Evolutionary conservation across 176 grass and related monocot genomes (phyloP).

Genomic region (Oryza officinalis): DNA sequence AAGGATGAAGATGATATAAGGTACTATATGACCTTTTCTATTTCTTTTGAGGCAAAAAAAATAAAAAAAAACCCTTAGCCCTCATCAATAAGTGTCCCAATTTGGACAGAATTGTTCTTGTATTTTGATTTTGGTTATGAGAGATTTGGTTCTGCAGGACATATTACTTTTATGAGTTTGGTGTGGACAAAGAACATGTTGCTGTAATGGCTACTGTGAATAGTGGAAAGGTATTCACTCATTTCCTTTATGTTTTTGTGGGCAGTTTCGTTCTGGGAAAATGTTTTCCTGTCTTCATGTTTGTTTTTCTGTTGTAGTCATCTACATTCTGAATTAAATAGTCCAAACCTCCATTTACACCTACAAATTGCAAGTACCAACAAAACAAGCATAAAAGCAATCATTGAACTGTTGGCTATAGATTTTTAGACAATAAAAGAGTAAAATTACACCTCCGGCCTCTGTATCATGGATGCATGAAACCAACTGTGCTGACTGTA

Average conservation of each 20-base stretch:
- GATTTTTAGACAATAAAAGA: background rate
- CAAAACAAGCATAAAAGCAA: constrained; percentile 13
- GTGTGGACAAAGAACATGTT: constrained; percentile 71
- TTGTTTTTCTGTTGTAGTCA: background rate
- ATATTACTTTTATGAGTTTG: constrained; percentile 95
- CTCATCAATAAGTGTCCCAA: background rate
- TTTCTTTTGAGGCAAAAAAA: constrained; percentile 12
- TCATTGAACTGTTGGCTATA: background rate
- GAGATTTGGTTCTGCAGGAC: constrained; percentile 51
- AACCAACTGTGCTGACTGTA: background rate
- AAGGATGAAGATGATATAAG: constrained; percentile 89
- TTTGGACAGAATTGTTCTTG: background rate
- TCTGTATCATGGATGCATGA: too few relatives aligned
- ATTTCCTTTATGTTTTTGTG: constrained; percentile 7
- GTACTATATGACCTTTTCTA: constrained; percentile 49
- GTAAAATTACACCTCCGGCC: background rate
- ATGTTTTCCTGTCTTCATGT: constrained; percentile 5
- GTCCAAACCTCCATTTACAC: background rate
- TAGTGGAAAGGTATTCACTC: constrained; percentile 76
- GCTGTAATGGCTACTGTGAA: constrained; percentile 75
- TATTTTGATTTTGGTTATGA: constrained; percentile 27
- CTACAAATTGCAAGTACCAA: background rate
- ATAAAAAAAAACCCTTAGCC: background rate
- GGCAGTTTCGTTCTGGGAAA: constrained; percentile 5
- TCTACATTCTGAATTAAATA: constrained; percentile 6